These are phyloP conservation scores for Selaginella tamariscina DNA, from an alignment of 75 land plant genomes.

Conservation along the genomic window DNA sequence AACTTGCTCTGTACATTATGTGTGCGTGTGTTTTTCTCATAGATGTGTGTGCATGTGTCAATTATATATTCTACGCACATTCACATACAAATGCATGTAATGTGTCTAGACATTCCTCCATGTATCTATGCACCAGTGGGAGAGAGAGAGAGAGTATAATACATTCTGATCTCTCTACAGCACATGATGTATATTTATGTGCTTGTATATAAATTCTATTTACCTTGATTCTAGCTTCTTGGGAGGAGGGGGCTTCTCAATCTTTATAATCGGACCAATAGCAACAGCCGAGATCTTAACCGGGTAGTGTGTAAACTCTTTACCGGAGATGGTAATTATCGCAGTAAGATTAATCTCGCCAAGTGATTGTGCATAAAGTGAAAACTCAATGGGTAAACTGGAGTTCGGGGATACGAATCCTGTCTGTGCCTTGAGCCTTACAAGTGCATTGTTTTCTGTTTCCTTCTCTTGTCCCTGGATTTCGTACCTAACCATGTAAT, in stretches of 20 bases:
- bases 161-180: too few species aligned
- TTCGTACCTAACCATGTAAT: too few species aligned
- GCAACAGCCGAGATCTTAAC: constrained; percentile 5
- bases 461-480: constrained; percentile 14
- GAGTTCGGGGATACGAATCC: not conserved
- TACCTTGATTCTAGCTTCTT: not conserved
- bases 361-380: constrained; percentile 12
- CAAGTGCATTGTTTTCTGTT: not conserved
- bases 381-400: constrained; percentile 14
- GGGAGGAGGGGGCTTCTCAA: not conserved
- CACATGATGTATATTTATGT: too few species aligned
- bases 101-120: too few species aligned
- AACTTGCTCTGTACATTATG: too few species aligned
- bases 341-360: constrained; percentile 18
- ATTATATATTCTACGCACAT: too few species aligned
- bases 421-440: constrained; percentile 1
- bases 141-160: too few species aligned
- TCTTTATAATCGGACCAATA: constrained; percentile 7
- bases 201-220: too few species aligned
- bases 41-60: too few species aligned
- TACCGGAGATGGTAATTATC: constrained; percentile 14
- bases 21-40: too few species aligned
- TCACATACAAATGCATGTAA: too few species aligned
- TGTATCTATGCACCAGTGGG: too few species aligned
- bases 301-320: constrained; percentile 2